Conservation (phyloP, 805 yeast species). For the Starmerella khaoyaiensis region DNA sequence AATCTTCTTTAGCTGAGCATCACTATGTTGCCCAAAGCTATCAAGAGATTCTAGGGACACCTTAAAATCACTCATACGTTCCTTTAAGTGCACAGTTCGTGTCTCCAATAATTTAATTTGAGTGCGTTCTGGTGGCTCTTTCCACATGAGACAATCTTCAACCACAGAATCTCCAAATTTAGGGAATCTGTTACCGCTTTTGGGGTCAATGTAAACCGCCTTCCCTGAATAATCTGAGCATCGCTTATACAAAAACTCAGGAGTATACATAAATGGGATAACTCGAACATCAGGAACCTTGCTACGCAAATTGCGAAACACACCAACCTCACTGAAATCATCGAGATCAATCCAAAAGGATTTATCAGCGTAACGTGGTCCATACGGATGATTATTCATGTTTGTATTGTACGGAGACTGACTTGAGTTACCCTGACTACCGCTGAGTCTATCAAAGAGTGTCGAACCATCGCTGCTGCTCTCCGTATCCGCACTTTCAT, state of each 20-base stretch:
- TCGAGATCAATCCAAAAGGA: constrained; percentile 57
- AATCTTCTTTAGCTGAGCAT: constrained; percentile 1
- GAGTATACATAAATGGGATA: constrained; percentile 52
- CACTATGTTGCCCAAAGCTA: constrained; percentile 6
- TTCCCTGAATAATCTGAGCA: constrained; percentile 39
- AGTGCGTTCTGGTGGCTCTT: constrained; percentile 24
- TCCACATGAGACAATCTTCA: constrained; percentile 46
- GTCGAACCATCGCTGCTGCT: constrained; percentile 21
- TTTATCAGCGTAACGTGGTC: constrained; percentile 13
- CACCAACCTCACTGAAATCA: constrained; percentile 62
- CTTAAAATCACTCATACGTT: constrained; percentile 25
- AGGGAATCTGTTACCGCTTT: constrained; percentile 20
- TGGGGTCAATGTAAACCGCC: constrained; percentile 26
- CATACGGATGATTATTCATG: constrained; percentile 1
- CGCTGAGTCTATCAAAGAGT: constrained; percentile 1
- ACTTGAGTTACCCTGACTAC: background rate
- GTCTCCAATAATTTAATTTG: constrained; percentile 23
- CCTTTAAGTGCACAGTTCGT: constrained; percentile 25
- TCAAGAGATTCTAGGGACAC: constrained; percentile 26
- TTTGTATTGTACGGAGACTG: constrained; percentile 5
- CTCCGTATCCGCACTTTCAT: constrained; percentile 26
- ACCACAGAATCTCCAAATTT: constrained; percentile 44
- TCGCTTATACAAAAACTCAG: constrained; percentile 55
- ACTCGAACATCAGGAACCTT: constrained; percentile 33
- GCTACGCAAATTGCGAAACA: constrained; percentile 3